Conservation (phyloP, 768 basidiomycete genomes). For the Lentinus tigrinus region DNA sequence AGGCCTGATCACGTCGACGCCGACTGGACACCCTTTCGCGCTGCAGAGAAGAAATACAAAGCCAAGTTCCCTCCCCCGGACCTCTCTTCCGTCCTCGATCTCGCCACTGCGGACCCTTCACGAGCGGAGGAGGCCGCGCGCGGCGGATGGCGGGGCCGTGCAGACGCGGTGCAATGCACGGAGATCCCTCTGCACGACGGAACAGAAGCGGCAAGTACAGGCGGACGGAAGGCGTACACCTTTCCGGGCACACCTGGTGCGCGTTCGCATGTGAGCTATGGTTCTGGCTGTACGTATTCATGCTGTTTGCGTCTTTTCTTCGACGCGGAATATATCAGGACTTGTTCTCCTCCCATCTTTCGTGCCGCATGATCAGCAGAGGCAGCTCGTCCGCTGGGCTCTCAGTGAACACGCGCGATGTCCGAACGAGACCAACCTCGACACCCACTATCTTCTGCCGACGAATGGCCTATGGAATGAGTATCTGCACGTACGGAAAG, state of each 20-base stretch:
- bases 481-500: slow-evolving; percentile 38
- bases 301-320: not conserved
- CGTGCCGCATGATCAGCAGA: slow-evolving; percentile 61
- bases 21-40: slow-evolving; percentile 74
- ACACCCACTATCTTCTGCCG: slow-evolving; percentile 82
- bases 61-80: slow-evolving; percentile 76
- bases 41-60: slow-evolving; percentile 80
- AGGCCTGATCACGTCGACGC: slow-evolving; percentile 43
- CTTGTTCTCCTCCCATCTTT: slow-evolving; percentile 83
- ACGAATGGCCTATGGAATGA: slow-evolving; percentile 75
- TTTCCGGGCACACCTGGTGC: slow-evolving; percentile 61
- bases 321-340: slow-evolving; percentile 45
- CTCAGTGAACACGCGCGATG: slow-evolving; percentile 70
- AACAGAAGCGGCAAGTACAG: not conserved
- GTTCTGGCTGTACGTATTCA: slow-evolving; percentile 18
- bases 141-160: slow-evolving; percentile 49
- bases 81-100: slow-evolving; percentile 66
- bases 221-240: slow-evolving; percentile 37
- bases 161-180: slow-evolving; percentile 35
- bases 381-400: slow-evolving; percentile 67
- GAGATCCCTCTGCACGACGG: slow-evolving; percentile 30
- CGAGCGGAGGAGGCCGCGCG: slow-evolving; percentile 41
- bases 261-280: slow-evolving; percentile 11
- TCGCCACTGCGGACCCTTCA: slow-evolving; percentile 45
- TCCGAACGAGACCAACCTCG: slow-evolving; percentile 89